These are phyloP conservation scores for Botrytis sinoallii DNA, from an alignment of 2,329 filamentous ascomycete genomes.

Conservation along the genomic window DNA sequence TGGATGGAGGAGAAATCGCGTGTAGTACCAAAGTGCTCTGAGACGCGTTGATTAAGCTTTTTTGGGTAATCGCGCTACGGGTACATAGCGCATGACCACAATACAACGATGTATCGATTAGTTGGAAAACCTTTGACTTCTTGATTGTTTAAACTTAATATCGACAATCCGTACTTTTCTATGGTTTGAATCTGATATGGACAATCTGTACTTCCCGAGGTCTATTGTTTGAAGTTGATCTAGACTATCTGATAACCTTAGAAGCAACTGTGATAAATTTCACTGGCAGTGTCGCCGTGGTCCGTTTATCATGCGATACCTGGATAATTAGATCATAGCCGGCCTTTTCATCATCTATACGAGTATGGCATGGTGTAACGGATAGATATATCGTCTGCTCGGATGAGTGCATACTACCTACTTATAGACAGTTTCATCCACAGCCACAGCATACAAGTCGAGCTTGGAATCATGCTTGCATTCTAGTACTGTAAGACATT, in stretches of 20 bases:
- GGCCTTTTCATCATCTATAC: not conserved
- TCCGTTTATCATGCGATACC: not conserved
- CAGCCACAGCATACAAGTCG: not conserved
- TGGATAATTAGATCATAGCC: not conserved
- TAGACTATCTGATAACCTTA: not conserved
- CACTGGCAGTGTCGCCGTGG: not conserved
- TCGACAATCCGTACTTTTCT: no score
- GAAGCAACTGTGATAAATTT: not conserved
- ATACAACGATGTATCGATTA: not conserved
- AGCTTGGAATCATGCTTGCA: not conserved
- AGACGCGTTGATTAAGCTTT: constrained; percentile 14
- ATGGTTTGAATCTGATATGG: not conserved
- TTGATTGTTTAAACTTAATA: not conserved
- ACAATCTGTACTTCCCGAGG: no score
- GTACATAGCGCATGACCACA: not conserved
- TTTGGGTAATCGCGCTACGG: not conserved
- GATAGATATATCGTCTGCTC: not conserved
- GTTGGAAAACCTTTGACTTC: not conserved
- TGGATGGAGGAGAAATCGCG: constrained; percentile 15
- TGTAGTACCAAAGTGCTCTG: constrained; percentile 9
- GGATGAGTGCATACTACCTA: not conserved
- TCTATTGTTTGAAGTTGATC: not conserved
- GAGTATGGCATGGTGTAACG: not conserved
- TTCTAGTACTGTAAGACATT: not conserved
- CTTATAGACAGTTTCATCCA: not conserved